phyloP scores from a whole-genome alignment of 1,284 basidiomycete genomes.

The Moesziomyces sp. region DNA sequence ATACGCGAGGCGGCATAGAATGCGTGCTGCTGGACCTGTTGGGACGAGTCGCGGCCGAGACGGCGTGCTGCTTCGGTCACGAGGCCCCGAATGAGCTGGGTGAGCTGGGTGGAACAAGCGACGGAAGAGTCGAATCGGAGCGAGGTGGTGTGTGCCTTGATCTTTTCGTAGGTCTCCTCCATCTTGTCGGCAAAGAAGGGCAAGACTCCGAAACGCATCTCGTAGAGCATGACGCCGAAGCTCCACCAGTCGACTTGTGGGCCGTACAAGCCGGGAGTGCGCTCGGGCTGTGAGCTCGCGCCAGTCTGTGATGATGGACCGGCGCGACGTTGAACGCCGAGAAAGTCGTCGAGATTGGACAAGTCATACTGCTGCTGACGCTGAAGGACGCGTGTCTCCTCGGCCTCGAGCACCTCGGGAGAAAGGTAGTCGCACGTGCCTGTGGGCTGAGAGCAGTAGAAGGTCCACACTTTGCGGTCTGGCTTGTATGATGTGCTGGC shows the following conservation, averaged over 20 bases:
- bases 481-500: background rate
- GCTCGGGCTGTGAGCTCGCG: slow-evolving; percentile 4
- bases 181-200: slow-evolving; percentile 64
- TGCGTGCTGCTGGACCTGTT: slow-evolving; percentile 50
- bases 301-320: background rate
- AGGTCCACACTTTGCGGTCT: slow-evolving; percentile 54
- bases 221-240: slow-evolving; percentile 65
- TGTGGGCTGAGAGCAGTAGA: slow-evolving; percentile 59
- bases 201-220: slow-evolving; percentile 61
- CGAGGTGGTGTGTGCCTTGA: slow-evolving; percentile 54
- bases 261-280: slow-evolving; percentile 58
- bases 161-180: slow-evolving; percentile 61
- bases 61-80: slow-evolving; percentile 39
- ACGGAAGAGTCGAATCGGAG: slow-evolving; percentile 41
- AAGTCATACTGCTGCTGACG: slow-evolving; percentile 28
- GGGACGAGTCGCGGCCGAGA: slow-evolving; percentile 46
- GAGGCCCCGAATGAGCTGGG: slow-evolving; percentile 42
- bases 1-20: slow-evolving; percentile 43
- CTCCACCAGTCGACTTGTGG: slow-evolving; percentile 67
- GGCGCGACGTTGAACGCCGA: slow-evolving; percentile 15
- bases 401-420: slow-evolving; percentile 63
- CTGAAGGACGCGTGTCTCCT: slow-evolving; percentile 53
- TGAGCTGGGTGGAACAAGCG: slow-evolving; percentile 30
- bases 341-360: slow-evolving; percentile 30
- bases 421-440: slow-evolving; percentile 67